Evolutionary conservation across 768 basidiomycete species (phyloP).

Genomic region (Tylopilus sp.): DNA sequence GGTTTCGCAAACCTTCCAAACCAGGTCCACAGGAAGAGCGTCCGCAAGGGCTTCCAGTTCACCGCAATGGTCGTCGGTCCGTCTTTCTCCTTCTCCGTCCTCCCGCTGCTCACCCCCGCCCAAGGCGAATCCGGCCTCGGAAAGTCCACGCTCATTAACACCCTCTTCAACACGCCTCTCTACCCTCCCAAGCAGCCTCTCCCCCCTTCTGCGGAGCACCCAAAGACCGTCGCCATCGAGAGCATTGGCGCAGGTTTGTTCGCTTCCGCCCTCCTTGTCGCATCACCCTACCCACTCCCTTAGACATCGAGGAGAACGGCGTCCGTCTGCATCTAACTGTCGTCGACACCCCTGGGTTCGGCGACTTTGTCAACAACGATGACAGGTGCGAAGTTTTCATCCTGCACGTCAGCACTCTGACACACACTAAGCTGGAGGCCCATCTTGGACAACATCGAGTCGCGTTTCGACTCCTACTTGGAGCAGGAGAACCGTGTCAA

Average conservation of each 20-base stretch:
- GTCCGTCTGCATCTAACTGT: constrained; percentile 97
- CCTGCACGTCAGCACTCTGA: constrained; percentile 12
- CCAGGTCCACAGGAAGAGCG: constrained; percentile 98
- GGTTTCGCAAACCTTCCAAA: constrained; percentile 98
- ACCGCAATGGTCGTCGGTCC: constrained; percentile 98
- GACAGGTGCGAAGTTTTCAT: constrained; percentile 63
- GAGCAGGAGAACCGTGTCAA: constrained; percentile 99
- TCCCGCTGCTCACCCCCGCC: neutral
- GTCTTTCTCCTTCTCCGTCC: constrained; percentile 33
- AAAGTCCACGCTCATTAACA: constrained; percentile 98
- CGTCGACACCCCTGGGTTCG: constrained; percentile 98
- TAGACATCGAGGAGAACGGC: constrained; percentile 98
- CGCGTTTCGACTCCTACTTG: constrained; percentile 94
- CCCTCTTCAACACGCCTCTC: constrained; percentile 94
- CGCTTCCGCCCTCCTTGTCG: neutral
- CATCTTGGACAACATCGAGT: constrained; percentile 96
- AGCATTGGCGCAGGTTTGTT: constrained; percentile 91
- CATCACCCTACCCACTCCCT: constrained; percentile 19
- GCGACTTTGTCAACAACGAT: constrained; percentile 99
- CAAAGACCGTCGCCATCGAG: constrained; percentile 96
- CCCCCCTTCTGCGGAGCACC: constrained; percentile 79
- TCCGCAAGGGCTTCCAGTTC: constrained; percentile 98
- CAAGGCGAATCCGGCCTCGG: constrained; percentile 96
- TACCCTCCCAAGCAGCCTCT: constrained; percentile 86
- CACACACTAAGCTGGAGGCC: constrained; percentile 82